Conservation (phyloP, 768 basidiomycete genomes). For the Russula sp. region DNA sequence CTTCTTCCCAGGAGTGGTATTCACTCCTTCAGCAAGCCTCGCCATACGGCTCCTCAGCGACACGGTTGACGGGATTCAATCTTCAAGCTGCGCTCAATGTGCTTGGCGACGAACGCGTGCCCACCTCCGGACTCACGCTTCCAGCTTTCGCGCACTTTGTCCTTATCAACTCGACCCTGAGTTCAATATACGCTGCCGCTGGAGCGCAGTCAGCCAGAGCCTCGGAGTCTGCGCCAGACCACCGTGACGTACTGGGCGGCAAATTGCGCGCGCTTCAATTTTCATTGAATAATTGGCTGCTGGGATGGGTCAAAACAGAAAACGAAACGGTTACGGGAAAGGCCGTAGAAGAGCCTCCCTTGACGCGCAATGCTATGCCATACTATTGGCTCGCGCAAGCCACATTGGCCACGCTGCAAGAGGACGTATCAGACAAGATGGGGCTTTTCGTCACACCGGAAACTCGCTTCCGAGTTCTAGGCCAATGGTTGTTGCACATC, state of each 20-base stretch:
- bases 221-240: constrained; percentile 2
- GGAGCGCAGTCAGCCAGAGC: neutral
- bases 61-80: constrained; percentile 25
- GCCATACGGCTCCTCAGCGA: constrained; percentile 24
- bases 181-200: constrained; percentile 23
- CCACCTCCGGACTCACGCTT: constrained; percentile 10
- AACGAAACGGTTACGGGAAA: constrained; percentile 20
- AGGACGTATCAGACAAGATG: constrained; percentile 39
- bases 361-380: constrained; percentile 39
- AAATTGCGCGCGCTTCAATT: constrained; percentile 40
- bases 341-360: constrained; percentile 22
- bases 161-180: constrained; percentile 32
- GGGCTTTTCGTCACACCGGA: constrained; percentile 25
- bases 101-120: constrained; percentile 26
- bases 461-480: constrained; percentile 27
- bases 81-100: constrained; percentile 24
- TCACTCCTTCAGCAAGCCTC: constrained; percentile 41
- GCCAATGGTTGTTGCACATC: constrained; percentile 29
- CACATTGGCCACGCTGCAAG: constrained; percentile 45
- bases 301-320: constrained; percentile 41
- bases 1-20: constrained; percentile 47
- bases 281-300: constrained; percentile 53
- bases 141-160: constrained; percentile 32
- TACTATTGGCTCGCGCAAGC: constrained; percentile 57
- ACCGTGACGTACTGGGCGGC: neutral